Conservation (phyloP, 441 rosid species). For the Pelargonium citronellum region DNA sequence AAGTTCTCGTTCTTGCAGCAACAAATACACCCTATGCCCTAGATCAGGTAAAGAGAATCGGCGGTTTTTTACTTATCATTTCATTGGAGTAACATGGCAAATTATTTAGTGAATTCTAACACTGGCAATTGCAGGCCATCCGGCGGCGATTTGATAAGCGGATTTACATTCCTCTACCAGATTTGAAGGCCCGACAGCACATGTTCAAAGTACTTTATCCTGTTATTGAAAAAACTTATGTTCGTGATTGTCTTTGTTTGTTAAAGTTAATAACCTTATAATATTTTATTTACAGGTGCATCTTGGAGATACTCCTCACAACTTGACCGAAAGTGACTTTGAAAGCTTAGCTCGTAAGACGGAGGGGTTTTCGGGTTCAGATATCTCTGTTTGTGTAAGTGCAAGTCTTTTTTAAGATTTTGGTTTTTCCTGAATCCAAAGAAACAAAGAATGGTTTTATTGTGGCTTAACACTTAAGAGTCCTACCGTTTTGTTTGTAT, state of each 20-base stretch:
- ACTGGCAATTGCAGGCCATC: slow-evolving; percentile 66
- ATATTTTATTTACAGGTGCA: slow-evolving; percentile 58
- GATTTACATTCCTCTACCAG: slow-evolving; percentile 96
- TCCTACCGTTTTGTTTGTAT: neutral
- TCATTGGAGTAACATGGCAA: slow-evolving; percentile 15
- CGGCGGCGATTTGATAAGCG: slow-evolving; percentile 98
- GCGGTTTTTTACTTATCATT: slow-evolving; percentile 15
- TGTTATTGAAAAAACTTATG: slow-evolving; percentile 6
- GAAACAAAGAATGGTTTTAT: neutral
- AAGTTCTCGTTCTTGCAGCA: slow-evolving; percentile 98
- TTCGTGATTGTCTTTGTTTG: neutral
- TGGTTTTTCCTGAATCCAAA: neutral
- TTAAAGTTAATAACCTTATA: neutral
- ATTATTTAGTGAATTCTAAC: slow-evolving; percentile 26
- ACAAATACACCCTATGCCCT: slow-evolving; percentile 96
- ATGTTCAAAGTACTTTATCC: slow-evolving; percentile 74
- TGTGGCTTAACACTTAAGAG: neutral
- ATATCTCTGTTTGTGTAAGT: slow-evolving; percentile 94
- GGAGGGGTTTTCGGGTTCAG: slow-evolving; percentile 97
- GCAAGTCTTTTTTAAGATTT: slow-evolving; percentile 14
- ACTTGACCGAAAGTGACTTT: slow-evolving; percentile 84
- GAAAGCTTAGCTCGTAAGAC: slow-evolving; percentile 74
- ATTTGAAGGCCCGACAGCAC: slow-evolving; percentile 86
- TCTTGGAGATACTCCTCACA: slow-evolving; percentile 97
- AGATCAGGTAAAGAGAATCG: slow-evolving; percentile 59